Base-by-base conservation (phyloP, 2,329 filamentous ascomycete species). In the Alternaria metachromatica region DNA sequence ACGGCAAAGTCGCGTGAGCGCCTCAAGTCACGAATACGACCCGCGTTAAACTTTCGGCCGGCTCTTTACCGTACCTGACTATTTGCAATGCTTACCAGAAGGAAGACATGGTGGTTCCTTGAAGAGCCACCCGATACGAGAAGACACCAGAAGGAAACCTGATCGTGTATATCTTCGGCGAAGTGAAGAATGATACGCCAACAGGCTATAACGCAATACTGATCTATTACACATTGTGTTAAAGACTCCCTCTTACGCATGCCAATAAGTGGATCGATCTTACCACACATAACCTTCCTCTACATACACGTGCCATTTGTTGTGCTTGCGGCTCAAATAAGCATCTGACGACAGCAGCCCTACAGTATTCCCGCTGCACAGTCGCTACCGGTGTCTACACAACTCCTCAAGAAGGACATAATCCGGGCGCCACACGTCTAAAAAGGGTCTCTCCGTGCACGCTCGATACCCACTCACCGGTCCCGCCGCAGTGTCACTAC, bases 311-410 rank as follows among this genome's bases (percentile, higher is more conserved):
- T 65, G 65, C 50, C 56, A 57, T 59, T 62, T 59, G 67, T 67
- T 50, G 62, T 72, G 67, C 67, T 70, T 77, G 76, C 66, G 74
- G 75, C 76, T 79, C 74, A 72, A 65, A 72, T 72, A 78, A 77
- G 73, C 70, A 72, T 80, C 76, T 79, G 71, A 80, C 76, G 75
- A 76, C 75, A 78, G 72, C 76, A 77, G 44, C 60, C 67, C 55
- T 70, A 70, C 64, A 67, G 64, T 63, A 60, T 71, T 71, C 68
- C 68, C 66, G 65, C 66, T 67, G 63, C 69, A 66, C 50, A 51
- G 60, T 69, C 65, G 55, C 54, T 54, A 61, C 62, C 55, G 56
- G 63, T 70, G 64, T 53, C 60, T 64, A 60, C 57, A 57, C 58
- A 61, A 54, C 45, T 53, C 45, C 58, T 66, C 51, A 55, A 71